phyloP scores from a whole-genome alignment of 352 stramenopile species.

The Globisporangium orthogonon region DNA sequence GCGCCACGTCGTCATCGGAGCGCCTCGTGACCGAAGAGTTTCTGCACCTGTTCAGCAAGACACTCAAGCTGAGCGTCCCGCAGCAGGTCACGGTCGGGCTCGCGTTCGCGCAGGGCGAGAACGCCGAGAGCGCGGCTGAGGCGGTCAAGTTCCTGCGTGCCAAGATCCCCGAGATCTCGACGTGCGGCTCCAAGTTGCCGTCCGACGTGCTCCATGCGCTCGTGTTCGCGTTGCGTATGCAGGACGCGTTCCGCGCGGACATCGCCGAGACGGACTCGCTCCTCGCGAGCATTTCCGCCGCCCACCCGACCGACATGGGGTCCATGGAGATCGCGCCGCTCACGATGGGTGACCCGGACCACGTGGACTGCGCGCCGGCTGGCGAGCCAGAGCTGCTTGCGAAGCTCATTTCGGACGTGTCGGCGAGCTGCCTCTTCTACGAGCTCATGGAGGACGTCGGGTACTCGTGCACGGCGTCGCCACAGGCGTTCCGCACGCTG shows the following conservation, averaged over 20 bases:
- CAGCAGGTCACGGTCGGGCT: slow-evolving; percentile 83
- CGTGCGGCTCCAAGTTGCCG: slow-evolving; percentile 74
- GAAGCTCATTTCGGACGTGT: slow-evolving; percentile 78
- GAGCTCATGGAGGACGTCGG: slow-evolving; percentile 90
- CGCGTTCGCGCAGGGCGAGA: slow-evolving; percentile 75
- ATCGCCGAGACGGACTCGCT: slow-evolving; percentile 82
- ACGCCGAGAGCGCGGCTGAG: slow-evolving; percentile 39
- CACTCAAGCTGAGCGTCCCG: slow-evolving; percentile 79
- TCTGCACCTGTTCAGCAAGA: slow-evolving; percentile 64
- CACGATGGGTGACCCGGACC: slow-evolving; percentile 80
- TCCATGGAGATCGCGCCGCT: slow-evolving; percentile 80
- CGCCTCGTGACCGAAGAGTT: slow-evolving; percentile 76
- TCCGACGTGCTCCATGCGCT: slow-evolving; percentile 78
- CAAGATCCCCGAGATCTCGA: slow-evolving; percentile 84
- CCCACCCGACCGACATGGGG: slow-evolving; percentile 84
- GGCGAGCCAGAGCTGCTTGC: slow-evolving; percentile 55
- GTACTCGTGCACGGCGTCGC: slow-evolving; percentile 73
- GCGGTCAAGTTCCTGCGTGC: slow-evolving; percentile 72
- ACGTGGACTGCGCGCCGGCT: slow-evolving; percentile 72
- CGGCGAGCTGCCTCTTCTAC: slow-evolving; percentile 79
- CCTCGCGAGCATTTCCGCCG: slow-evolving; percentile 76
- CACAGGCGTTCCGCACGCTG: slow-evolving; percentile 77
- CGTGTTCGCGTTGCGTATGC: slow-evolving; percentile 76
- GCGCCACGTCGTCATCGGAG: slow-evolving; percentile 6
- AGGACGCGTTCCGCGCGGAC: slow-evolving; percentile 68